Base-by-base conservation (phyloP, 2,329 filamentous ascomycete genomes). In the Monosporascus sp. region DNA sequence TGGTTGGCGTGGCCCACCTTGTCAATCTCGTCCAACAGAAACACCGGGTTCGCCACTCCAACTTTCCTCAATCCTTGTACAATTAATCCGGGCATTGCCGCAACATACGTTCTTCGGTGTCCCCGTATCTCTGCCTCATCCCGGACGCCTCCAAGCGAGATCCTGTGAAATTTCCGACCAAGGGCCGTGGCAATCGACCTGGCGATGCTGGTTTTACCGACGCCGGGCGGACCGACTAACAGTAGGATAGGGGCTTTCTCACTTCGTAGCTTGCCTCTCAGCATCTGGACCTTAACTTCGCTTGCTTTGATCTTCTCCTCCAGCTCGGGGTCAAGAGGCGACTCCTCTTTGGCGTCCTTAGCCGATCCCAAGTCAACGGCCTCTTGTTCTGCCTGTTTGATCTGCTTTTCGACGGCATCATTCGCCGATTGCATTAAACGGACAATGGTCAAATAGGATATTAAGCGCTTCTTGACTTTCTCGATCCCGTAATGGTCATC, bases 71-170 rank as follows among this genome's bases (percentile, higher is more conserved):
- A 70, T 0, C 93, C 94, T 68, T 91, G 92, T 31, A 97, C 92
- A 55, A 99, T 88, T 52, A 97, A 78, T 51, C 94, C 94, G 9
- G 94, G 94, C 93, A 99, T 97, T n/a, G 94, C 94, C 22, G 94
- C 94, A 54, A 99, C 94, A 67, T 99, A 99, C 0, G 94, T 99
- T 62, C 94, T 82, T 52, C 94, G 83, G 71, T 99, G 94, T 9
- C 94, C 94, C 55, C 94, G 84, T 55, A 99, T 97, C 73, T 99
- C 94, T 17, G 94, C 94, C 70, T 99, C 94, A 65, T 99, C 94
- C 51, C 94, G 81, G 3, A 99, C 93, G 62, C 94, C 94, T 56
- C 94, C 94, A 4, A 99, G 85, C 3, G 94, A 97, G 63, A 99
- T 97, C 46, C 94, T 86, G 71, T 99, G 93, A 70, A 99, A 99